Base-by-base conservation (phyloP, 2,329 filamentous ascomycete genomes). In the Colletotrichum sp. region DNA sequence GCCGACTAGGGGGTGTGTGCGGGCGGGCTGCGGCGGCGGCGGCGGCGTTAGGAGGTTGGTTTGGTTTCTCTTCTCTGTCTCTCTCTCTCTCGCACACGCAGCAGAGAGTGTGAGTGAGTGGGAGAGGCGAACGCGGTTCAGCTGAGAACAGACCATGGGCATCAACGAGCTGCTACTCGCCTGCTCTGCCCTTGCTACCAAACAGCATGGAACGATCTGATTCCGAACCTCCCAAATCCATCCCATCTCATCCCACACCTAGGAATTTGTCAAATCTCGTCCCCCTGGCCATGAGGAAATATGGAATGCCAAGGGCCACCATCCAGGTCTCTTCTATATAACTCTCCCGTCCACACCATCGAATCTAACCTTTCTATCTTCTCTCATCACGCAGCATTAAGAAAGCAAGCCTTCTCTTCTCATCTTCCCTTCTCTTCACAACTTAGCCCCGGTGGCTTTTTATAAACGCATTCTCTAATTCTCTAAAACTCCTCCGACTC, bases 231-330 rank as follows among this genome's bases (percentile, higher is more conserved):
- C 27, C 27, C 15, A 56, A 56, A 16, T 62, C 70, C 73, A 27
- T 75, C 73, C 70, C 73, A 75, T 73, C 73, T 68, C 32, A 25
- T 6, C 64, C 30, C 28, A 22, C 9, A 27, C 48, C 56, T 39
- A 25, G 73, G 56, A 73, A 75, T 75, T 75, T 75, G 73, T 75
- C 73, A 64, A 72, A 58, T 75, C 67, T 73, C 73, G 18, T 75
- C 70, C 56, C 72, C 70, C 70, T 67, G 28, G 27, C 43, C 55
- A 36, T 34, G 64, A 65, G 43, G 68, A 64, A 34, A 73, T 25
- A 73, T 73, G 73, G 70, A 75, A 75, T 75, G 73, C 73, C 73
- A 75, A 75, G 73, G 69, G 62, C 48, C 56, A 58, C 39, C 43
- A 64, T 36, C 65, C 70, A 28, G 56, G 73, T 27, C 66, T 68